Evolutionary conservation across 768 basidiomycete species (phyloP).

Genomic region (Hydnum rufescens): DNA sequence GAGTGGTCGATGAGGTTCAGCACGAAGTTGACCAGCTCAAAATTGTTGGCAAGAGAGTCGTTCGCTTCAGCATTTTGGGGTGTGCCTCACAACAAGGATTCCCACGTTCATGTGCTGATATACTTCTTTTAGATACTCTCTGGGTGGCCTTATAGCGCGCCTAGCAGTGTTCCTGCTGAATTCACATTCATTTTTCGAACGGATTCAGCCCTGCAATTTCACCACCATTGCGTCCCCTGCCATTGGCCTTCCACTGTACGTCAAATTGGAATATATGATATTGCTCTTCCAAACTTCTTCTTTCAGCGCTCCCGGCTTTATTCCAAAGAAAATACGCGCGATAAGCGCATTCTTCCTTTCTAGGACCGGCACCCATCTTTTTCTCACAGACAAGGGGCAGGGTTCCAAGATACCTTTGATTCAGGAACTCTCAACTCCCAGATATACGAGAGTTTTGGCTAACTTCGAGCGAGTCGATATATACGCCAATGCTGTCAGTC

Average conservation of each 20-base stretch:
- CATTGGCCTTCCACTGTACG: not conserved
- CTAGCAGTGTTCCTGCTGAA: not conserved
- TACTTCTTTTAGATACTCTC: conserved; percentile 1
- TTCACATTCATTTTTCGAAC: not conserved
- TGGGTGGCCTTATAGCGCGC: conserved; percentile 1
- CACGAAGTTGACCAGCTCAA: not conserved
- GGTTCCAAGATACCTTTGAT: not conserved
- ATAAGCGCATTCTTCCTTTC: not conserved
- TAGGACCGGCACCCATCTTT: not conserved
- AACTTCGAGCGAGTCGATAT: not conserved
- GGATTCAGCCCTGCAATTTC: not conserved
- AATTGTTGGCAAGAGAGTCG: not conserved
- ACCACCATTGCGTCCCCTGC: conserved; percentile 2
- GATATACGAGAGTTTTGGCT: not conserved
- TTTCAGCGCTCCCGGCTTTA: not conserved
- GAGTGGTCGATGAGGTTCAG: not conserved
- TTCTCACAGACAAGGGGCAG: not conserved
- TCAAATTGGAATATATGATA: not conserved
- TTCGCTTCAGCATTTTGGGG: conserved; percentile 1
- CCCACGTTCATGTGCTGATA: not conserved
- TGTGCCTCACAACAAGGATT: not conserved
- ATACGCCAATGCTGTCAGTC: not conserved
- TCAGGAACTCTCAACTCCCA: not conserved
- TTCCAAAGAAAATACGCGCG: not conserved
- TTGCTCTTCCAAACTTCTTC: not conserved